These are phyloP conservation scores for Meyerozyma smithsonii DNA, from an alignment of 1,139 yeast species.

Conservation along the genomic window DNA sequence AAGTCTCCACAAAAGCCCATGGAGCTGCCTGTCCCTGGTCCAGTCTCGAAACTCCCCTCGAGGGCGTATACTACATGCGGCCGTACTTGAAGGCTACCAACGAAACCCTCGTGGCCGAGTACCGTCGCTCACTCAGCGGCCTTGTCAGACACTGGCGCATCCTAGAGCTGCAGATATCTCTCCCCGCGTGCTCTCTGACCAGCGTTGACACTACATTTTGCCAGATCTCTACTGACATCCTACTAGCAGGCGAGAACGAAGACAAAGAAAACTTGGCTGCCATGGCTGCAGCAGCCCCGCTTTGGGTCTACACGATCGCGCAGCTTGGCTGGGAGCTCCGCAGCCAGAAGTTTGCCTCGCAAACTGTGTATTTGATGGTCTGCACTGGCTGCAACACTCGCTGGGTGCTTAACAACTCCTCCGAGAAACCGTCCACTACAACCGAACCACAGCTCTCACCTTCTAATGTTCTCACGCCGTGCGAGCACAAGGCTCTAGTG, in stretches of 20 bases:
- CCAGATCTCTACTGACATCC: not conserved
- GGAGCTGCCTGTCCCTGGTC: slow-evolving; percentile 33
- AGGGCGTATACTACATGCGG: slow-evolving; percentile 32
- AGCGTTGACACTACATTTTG: slow-evolving; percentile 7
- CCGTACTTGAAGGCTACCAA: slow-evolving; percentile 32
- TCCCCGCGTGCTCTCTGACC: slow-evolving; percentile 5
- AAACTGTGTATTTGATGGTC: not conserved
- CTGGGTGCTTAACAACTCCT: slow-evolving; percentile 4
- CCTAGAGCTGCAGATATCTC: slow-evolving; percentile 10
- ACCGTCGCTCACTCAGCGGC: slow-evolving; percentile 24
- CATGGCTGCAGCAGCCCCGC: slow-evolving; percentile 14
- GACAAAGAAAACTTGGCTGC: slow-evolving; percentile 30
- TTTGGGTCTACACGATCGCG: slow-evolving; percentile 27
- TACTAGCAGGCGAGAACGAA: slow-evolving; percentile 6
- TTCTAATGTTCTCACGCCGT: slow-evolving; percentile 29
- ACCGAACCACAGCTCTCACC: slow-evolving; percentile 13
- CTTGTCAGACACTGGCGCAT: slow-evolving; percentile 24
- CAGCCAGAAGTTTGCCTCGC: not conserved
- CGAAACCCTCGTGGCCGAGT: slow-evolving; percentile 23
- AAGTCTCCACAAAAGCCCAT: slow-evolving; percentile 25
- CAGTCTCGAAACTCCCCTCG: slow-evolving; percentile 30
- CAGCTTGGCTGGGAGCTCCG: not conserved
- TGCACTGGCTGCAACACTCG: slow-evolving; percentile 2
- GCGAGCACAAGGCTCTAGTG: slow-evolving; percentile 15
- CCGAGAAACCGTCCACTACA: not conserved